phyloP scores from a whole-genome alignment of 2,329 filamentous ascomycete species.

The Penicillium sclerotigenum region DNA sequence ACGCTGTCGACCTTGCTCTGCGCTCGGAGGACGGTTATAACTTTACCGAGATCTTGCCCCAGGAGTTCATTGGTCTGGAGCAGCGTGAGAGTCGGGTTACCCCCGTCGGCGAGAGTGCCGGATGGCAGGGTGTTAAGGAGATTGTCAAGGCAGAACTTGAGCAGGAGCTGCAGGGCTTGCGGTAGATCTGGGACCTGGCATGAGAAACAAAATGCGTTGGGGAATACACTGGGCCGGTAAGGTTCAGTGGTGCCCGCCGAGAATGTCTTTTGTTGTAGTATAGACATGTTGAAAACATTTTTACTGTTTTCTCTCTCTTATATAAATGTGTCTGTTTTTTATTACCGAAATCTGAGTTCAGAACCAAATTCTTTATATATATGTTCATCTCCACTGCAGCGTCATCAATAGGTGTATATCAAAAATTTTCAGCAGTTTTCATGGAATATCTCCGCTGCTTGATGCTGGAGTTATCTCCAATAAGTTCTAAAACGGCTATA shows the following conservation, averaged over 20 bases:
- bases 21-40: conserved; percentile 68
- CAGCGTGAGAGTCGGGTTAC: conserved; percentile 43
- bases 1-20: conserved; percentile 77
- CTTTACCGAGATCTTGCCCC: conserved; percentile 74
- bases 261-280: no score
- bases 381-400: background rate
- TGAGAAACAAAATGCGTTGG: background rate
- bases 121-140: conserved; percentile 1
- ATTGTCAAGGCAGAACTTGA: background rate
- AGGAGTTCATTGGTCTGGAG: conserved; percentile 77
- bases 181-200: background rate
- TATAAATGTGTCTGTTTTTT: background rate
- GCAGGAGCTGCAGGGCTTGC: background rate
- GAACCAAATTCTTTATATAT: background rate
- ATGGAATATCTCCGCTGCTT: background rate
- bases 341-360: background rate
- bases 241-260: background rate
- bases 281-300: background rate
- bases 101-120: background rate
- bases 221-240: background rate
- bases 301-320: background rate
- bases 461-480: background rate
- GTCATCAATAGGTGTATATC: background rate
- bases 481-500: background rate
- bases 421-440: background rate